Evolutionary conservation across 371 early-diverging fungal species (phyloP), one percentile per base, ranked within the genome.

Genomic region (Cokeromyces recurvatus): DNA sequence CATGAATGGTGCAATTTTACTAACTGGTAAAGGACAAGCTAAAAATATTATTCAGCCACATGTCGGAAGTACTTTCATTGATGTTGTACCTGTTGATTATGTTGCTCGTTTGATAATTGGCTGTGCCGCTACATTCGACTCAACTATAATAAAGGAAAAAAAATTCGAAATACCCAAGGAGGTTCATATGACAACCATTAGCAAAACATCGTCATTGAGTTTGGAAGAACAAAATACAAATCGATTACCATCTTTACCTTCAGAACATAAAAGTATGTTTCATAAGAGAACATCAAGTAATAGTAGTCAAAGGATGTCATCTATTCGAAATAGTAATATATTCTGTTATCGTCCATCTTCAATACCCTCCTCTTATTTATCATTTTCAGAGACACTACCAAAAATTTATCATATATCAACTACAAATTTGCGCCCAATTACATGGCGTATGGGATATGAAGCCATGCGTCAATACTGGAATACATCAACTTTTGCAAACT

Each of bases 61-160:
- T 27, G 32, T 59, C 31, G 63, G 68, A 23, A 54, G 74, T 36
- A 46, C 41, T n/a, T 41, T 60, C 16, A 66, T 73, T 15, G 82
- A 81, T 55, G 52, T 81, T 27, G 62, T 81, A 21, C 82, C 82
- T 8, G 79, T 81, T 4, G 82, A 81, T 38, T 66, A 60, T 51
- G 63, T 57, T 4, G 72, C 61, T 17, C 64, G 76, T 21, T 53
- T 69, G 50, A 54, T 75, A 10, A 44, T 75, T 25, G 69, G 70
- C n/a, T 60, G 67, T 20, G 68, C 64, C 14, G 64, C 68, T 3
- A 61, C 54, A 3, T 24, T 64, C 6, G 11, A 5, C 11, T 29
- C 29, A 11, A 29, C 29, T 8, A n/a, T n/a, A n/a, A n/a, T n/a
- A n/a, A n/a, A n/a, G n/a, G n/a, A 11, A 38, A 48, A 11, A n/a